phyloP scores from a whole-genome alignment of 75 land plant species.

The Larix kaempferi region DNA sequence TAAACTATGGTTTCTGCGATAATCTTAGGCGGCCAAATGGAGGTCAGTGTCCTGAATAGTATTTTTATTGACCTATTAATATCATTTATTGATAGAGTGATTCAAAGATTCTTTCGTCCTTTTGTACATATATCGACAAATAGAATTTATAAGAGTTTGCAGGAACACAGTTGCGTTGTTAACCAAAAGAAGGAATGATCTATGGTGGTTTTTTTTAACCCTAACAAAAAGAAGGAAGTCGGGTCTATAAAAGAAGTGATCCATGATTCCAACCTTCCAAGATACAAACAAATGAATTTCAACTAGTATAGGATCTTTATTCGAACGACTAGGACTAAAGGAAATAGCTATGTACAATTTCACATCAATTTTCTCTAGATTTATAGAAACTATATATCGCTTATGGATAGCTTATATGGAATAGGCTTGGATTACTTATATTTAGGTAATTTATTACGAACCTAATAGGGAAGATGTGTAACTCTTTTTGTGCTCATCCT shows the following conservation, averaged over 20 bases:
- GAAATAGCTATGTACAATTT: conserved; percentile 4
- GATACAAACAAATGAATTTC: conserved; percentile 23
- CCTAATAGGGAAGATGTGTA: too few species aligned
- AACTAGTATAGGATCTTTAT: conserved; percentile 15
- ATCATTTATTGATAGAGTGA: too few species aligned
- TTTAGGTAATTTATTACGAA: too few species aligned
- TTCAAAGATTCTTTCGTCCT: neutral
- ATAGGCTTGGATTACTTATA: too few species aligned
- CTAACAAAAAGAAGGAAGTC: conserved; percentile 1
- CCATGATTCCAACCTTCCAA: neutral
- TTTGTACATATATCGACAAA: conserved; percentile 24
- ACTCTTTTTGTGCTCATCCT: too few species aligned
- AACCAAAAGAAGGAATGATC: conserved; percentile 20
- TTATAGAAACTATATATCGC: too few species aligned
- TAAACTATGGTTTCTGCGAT: conserved; percentile 69
- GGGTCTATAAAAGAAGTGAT: conserved; percentile 16
- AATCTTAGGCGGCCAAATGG: conserved; percentile 72
- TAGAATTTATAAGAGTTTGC: conserved; percentile 29
- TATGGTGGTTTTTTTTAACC: conserved; percentile 22
- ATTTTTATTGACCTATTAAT: too few species aligned
- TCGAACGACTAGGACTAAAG: conserved; percentile 1
- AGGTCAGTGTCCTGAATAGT: conserved; percentile 22
- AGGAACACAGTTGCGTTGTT: conserved; percentile 29
- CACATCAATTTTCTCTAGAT: too few species aligned
- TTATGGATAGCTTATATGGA: too few species aligned